Evolutionary conservation across 2,329 filamentous ascomycete species (phyloP), one percentile per base, ranked within the genome.

Genomic region (Talaromyces sp.): DNA sequence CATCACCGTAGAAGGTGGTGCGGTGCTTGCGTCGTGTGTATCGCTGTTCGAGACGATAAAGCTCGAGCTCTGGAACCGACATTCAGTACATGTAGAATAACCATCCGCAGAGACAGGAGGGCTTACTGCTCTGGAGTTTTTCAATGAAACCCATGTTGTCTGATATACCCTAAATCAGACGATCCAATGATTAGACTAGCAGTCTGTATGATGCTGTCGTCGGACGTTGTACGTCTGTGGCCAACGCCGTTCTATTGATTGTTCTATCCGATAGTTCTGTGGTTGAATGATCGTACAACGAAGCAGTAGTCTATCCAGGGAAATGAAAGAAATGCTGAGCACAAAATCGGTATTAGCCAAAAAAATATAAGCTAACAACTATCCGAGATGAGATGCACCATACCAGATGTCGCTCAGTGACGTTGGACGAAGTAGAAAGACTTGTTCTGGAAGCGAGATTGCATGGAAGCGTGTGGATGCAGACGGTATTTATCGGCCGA

Each of bases 11-110:
- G 76, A 96, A 96, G 65, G 91, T 95, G 61, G 88, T 93, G 75
- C 93, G 91, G 70, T 93, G 91, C 71, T 93, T 92, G 75, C 92
- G 89, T 72, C 90, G 90, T 58, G 93, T 96, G 82, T 98, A 98
- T 71, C 92, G 89, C 81, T 97, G 89, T 81, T 98, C 93, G 69
- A 98, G 88, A 57, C 92, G 91, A 83, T 96, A 95, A 72, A 98
- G 86, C 82, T 98, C 92, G 71, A 96, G 82, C 69, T 79, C 82
- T 90, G 4, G 25, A 12, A 28, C 9, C 6, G 14, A 31, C 25
- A 55, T 58, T 40, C 33, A 52, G 63, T 55, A 60, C 7, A 25
- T 52, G 52, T 35, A 16, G 35, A 12, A 12, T 21, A 11, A 37
- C 11, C 31, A 25, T 18, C 1, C 8, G 18, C 5, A 23, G 25